phyloP scores from a whole-genome alignment of 352 stramenopile genomes.

The Globisporangium nagaii region DNA sequence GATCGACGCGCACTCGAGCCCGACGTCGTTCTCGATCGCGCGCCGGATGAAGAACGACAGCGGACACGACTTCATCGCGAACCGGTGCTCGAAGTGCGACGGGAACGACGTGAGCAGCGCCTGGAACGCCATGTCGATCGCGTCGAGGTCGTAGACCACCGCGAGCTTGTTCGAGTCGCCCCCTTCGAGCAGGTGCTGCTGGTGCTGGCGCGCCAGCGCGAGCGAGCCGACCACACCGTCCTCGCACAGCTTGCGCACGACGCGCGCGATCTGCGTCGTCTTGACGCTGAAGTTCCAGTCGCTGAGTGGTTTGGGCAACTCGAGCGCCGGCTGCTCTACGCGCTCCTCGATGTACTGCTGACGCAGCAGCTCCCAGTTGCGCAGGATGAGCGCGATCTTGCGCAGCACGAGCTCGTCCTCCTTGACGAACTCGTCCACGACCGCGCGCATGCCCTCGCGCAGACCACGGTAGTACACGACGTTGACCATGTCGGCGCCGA shows the following conservation, averaged over 20 bases:
- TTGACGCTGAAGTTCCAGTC: conserved; percentile 78
- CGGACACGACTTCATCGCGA: conserved; percentile 87
- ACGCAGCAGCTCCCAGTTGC: conserved; percentile 60
- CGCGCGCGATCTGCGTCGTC: conserved; percentile 45
- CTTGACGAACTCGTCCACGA: conserved; percentile 34
- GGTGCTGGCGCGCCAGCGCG: background rate
- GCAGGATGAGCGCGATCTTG: conserved; percentile 68
- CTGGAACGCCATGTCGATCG: conserved; percentile 83
- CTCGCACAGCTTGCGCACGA: conserved; percentile 53
- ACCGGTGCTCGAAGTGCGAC: conserved; percentile 83
- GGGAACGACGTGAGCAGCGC: conserved; percentile 75
- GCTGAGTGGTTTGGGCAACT: conserved; percentile 49
- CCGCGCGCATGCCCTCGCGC: conserved; percentile 19
- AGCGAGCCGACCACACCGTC: conserved; percentile 32
- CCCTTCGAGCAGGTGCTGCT: conserved; percentile 10
- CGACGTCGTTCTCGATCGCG: conserved; percentile 72
- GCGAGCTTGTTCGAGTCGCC: conserved; percentile 52
- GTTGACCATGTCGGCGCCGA: conserved; percentile 87
- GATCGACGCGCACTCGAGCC: conserved; percentile 79
- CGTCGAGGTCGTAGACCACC: conserved; percentile 81
- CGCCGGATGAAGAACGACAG: conserved; percentile 82
- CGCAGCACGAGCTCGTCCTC: conserved; percentile 54
- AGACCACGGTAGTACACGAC: conserved; percentile 39
- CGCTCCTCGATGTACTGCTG: conserved; percentile 58
- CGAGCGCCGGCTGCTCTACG: conserved; percentile 22